Base-by-base conservation (phyloP, 257 asterid species). In the Nicotiana obtusifolia region DNA sequence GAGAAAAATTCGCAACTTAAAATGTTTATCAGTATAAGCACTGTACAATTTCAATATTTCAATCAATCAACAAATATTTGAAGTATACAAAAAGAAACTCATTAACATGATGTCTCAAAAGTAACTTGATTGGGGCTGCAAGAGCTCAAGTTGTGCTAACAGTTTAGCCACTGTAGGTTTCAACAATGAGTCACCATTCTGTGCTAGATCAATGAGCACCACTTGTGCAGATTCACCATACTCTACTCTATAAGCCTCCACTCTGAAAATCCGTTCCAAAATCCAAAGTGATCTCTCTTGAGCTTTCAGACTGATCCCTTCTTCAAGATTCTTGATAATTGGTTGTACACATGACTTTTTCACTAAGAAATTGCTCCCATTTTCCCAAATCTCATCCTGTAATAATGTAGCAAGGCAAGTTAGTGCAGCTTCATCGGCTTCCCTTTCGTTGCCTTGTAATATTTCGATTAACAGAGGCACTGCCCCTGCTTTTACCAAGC, bases 91-190 rank as follows among this genome's bases (percentile, higher is more conserved):
- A 20, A 20, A 60, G 19, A 20, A 41, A 67, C 35, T 37, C 26
- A 2, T 17, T 68, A 19, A 9, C 5, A 7, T 15, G 66, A n/a
- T 76, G 62, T 49, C 69, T 92, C 90, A 95, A 69, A 92, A 92
- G 82, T 95, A 93, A 85, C 90, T 90, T 41, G 97, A 93, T 83
- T 92, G 95, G 76, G 37, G 56, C 86, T 91, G 97, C 93, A 93
- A 82, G 47, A 91, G 92, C 53, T 93, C 92, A 85, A 95, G 93
- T 84, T 92, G 97, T 56, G 97, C 99, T 88, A 95, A 86, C n/a
- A 93, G 78, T 86, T 88, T 90, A 33, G 94, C 97, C 35, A 88
- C 93, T 17, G 65, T 81, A 1, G 97, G 92, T 65, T 93, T 94
- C 87, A 95, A 82, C 81, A 80, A 54, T 54, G 90, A 83, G 82